phyloP scores from a whole-genome alignment of 1,139 yeast genomes.

The Kurtzmaniella natalensis region DNA sequence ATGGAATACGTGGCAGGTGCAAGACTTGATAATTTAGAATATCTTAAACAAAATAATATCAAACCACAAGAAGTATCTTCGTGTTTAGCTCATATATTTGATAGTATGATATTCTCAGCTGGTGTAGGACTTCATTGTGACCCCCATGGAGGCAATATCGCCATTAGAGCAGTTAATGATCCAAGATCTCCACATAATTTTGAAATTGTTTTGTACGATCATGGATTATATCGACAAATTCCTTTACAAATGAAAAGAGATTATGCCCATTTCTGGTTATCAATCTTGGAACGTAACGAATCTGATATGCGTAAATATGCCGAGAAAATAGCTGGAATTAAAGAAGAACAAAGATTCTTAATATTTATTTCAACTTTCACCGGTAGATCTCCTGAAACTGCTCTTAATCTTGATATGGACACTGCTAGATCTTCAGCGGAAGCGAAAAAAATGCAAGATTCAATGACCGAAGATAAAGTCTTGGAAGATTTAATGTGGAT shows the following conservation, averaged over 20 bases:
- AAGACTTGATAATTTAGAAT: constrained; percentile 72
- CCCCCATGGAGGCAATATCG: constrained; percentile 96
- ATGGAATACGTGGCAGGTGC: constrained; percentile 89
- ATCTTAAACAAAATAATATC: constrained; percentile 58
- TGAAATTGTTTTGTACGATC: constrained; percentile 89
- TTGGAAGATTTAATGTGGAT: constrained; percentile 76
- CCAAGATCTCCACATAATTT: constrained; percentile 61
- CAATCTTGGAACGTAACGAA: constrained; percentile 69
- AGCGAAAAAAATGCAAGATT: constrained; percentile 58
- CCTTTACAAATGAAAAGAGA: constrained; percentile 73
- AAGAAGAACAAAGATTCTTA: constrained; percentile 68
- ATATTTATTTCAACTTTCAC: constrained; percentile 92
- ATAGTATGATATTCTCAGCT: constrained; percentile 93
- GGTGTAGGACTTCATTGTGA: constrained; percentile 93
- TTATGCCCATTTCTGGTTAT: constrained; percentile 91
- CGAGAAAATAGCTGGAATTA: constrained; percentile 72
- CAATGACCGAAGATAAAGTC: constrained; percentile 56
- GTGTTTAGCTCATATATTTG: constrained; percentile 86
- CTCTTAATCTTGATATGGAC: constrained; percentile 46
- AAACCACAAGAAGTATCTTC: constrained; percentile 74
- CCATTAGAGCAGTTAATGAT: constrained; percentile 51
- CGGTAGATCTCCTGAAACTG: constrained; percentile 58
- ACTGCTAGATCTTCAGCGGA: constrained; percentile 54
- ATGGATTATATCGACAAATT: constrained; percentile 86
- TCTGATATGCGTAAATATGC: constrained; percentile 70